These are phyloP conservation scores for Populus davidiana DNA, from an alignment of 345 rosid species.

Conservation along the genomic window DNA sequence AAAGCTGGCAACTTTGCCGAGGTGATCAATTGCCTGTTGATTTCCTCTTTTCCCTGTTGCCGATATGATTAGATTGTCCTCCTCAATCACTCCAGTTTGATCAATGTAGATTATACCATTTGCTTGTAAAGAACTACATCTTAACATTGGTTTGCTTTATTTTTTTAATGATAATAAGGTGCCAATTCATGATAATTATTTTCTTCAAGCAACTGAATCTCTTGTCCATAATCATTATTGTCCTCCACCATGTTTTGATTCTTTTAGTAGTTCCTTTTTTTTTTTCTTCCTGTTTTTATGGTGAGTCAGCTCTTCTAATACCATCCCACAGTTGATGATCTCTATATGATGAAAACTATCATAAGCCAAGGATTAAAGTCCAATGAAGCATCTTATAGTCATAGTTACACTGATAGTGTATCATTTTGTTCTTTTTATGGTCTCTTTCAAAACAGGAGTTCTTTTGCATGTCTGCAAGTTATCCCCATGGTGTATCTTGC, in stretches of 20 bases:
- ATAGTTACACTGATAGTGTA: constrained; percentile 43
- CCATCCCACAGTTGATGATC: neutral
- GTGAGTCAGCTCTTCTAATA: neutral
- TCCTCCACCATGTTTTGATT: neutral
- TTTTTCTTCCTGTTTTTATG: neutral
- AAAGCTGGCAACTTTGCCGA: constrained; percentile 25
- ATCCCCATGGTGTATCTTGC: neutral
- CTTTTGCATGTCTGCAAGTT: neutral
- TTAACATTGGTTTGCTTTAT: neutral
- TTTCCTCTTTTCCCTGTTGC: constrained; percentile 34
- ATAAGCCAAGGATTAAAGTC: constrained; percentile 29
- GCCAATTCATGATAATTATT: neutral
- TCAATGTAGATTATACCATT: neutral
- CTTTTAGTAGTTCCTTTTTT: neutral
- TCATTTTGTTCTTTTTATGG: neutral
- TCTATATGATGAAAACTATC: constrained; percentile 34
- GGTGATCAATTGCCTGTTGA: constrained; percentile 37
- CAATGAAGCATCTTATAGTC: constrained; percentile 40
- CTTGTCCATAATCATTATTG: too few relatives aligned
- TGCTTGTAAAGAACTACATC: neutral
- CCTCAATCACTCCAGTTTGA: neutral
- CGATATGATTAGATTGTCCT: constrained; percentile 1
- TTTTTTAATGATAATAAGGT: neutral
- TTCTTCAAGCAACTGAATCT: too few relatives aligned
- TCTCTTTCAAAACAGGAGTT: neutral